Evolutionary conservation across 768 basidiomycete species (phyloP).

Genomic region (Neoboletus subvelutipes): DNA sequence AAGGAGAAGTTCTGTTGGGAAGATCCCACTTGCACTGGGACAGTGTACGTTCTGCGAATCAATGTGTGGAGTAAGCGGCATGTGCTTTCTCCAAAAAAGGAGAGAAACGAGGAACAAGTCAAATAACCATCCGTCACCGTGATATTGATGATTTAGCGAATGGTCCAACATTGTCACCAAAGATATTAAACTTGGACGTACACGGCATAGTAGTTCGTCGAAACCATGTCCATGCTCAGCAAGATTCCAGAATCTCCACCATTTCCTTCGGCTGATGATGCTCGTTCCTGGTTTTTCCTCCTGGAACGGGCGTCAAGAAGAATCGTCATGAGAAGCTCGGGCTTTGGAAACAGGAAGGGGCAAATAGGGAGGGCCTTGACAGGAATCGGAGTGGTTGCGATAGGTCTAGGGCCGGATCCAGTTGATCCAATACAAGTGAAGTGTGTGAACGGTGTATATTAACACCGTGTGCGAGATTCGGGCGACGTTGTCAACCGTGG

Average conservation of each 20-base stretch:
- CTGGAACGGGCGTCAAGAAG: conserved; percentile 4
- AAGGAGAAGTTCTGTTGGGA: conserved; percentile 52
- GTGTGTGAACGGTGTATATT: conserved; percentile 7
- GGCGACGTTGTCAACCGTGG: conserved; percentile 7
- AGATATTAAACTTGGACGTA: conserved; percentile 27
- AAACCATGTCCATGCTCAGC: conserved; percentile 55
- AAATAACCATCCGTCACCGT: neutral
- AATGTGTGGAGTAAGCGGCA: neutral
- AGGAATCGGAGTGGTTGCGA: neutral
- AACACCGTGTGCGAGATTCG: conserved; percentile 23
- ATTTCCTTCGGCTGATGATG: conserved; percentile 36
- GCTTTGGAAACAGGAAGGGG: neutral
- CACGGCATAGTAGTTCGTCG: conserved; percentile 55
- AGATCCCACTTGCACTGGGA: conserved; percentile 56
- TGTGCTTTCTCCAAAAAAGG: neutral
- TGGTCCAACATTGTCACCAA: neutral
- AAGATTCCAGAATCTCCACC: conserved; percentile 58
- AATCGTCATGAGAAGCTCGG: conserved; percentile 12
- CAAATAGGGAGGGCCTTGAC: neutral
- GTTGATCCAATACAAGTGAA: neutral
- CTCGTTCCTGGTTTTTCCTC: conserved; percentile 12
- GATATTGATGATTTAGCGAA: neutral
- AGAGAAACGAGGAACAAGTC: neutral
- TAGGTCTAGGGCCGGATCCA: neutral
- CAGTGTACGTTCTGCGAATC: conserved; percentile 57